Conservation (phyloP, 169 alveolate genomes). For the Plasmodium knowlesi region DNA sequence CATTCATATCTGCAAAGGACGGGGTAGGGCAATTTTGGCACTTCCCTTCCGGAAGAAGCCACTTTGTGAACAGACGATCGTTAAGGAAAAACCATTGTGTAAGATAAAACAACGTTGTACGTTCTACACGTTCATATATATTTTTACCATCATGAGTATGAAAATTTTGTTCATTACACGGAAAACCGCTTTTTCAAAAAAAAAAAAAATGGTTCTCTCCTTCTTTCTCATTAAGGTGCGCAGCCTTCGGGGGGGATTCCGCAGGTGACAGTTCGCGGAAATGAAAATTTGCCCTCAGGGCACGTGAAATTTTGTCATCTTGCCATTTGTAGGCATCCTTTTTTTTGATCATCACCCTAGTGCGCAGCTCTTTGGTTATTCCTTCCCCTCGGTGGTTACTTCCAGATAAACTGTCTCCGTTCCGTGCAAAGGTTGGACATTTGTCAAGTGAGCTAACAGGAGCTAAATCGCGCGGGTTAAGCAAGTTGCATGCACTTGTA, state of each 20-base stretch:
- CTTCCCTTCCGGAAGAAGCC: neutral
- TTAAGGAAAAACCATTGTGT: neutral
- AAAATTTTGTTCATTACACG: neutral
- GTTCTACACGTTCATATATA: neutral
- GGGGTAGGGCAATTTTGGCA: neutral
- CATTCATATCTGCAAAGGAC: neutral
- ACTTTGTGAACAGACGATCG: neutral
- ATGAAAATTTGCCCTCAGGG: neutral
- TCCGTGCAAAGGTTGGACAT: neutral
- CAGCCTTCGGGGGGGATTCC: neutral
- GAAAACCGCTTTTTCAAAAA: neutral
- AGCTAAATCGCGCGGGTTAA: neutral
- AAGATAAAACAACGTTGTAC: neutral
- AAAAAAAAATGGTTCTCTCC: neutral
- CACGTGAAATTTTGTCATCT: neutral
- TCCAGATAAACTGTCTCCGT: neutral
- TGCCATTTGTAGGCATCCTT: neutral
- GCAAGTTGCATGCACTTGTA: neutral
- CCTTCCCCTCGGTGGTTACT: neutral
- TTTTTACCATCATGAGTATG: neutral
- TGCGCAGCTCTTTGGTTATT: neutral
- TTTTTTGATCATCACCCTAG: neutral
- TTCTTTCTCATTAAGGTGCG: neutral
- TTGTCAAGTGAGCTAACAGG: neutral
- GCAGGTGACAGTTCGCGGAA: neutral